phyloP scores from a whole-genome alignment of 2,329 filamentous ascomycete species.

The Juglanconis juglandina region DNA sequence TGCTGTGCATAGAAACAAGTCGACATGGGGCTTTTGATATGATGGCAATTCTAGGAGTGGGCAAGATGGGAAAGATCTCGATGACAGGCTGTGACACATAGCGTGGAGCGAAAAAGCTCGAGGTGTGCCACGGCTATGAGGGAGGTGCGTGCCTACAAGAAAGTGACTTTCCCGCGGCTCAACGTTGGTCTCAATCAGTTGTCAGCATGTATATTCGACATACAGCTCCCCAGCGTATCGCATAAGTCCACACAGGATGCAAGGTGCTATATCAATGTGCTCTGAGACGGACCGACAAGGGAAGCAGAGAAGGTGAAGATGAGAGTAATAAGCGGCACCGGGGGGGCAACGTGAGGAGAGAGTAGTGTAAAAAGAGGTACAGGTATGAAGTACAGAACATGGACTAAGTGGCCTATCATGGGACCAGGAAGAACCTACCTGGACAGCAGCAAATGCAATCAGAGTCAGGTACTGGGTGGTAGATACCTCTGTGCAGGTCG shows the following conservation, averaged over 20 bases:
- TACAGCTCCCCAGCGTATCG: background rate
- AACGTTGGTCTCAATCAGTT: background rate
- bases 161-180: slow-evolving; percentile 9
- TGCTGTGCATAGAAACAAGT: slow-evolving; percentile 4
- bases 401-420: slow-evolving; percentile 13
- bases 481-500: background rate
- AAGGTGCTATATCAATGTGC: background rate
- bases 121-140: slow-evolving; percentile 10
- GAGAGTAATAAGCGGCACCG: background rate
- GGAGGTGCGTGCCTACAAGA: slow-evolving; percentile 8
- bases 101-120: slow-evolving; percentile 9
- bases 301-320: background rate
- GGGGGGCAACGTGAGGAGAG: background rate
- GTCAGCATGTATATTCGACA: background rate
- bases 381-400: slow-evolving; percentile 4
- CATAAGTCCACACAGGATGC: background rate
- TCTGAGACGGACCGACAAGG: background rate
- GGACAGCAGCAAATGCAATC: background rate
- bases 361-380: background rate
- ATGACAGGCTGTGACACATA: slow-evolving; percentile 16
- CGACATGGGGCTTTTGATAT: slow-evolving; percentile 10
- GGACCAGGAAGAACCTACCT: slow-evolving; percentile 7
- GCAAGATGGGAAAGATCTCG: slow-evolving; percentile 14
- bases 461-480: slow-evolving; percentile 16
- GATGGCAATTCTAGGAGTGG: slow-evolving; percentile 14